phyloP scores from a whole-genome alignment of 2,329 filamentous ascomycete genomes.

The Cadophora luteo-olivacea region DNA sequence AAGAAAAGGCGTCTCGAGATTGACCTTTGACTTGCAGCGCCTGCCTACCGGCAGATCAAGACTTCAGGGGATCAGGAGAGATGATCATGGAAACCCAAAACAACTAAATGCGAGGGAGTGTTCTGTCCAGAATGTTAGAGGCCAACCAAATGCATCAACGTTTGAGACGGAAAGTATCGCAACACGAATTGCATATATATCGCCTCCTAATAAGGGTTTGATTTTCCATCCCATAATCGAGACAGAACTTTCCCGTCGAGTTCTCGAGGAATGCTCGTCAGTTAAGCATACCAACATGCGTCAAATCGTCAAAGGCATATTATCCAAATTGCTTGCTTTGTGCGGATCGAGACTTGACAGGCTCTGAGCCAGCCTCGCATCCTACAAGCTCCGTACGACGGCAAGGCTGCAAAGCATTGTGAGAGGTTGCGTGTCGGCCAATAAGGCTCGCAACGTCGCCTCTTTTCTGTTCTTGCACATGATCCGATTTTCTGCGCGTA shows the following conservation, averaged over 20 bases:
- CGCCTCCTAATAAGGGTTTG: background rate
- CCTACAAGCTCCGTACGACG: background rate
- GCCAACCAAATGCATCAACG: background rate
- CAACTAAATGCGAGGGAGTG: background rate
- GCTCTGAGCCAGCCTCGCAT: slow-evolving; percentile 8
- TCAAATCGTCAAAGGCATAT: background rate
- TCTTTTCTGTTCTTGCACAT: background rate
- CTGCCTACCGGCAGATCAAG: background rate
- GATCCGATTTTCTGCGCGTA: slow-evolving; percentile 2
- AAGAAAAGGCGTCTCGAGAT: background rate
- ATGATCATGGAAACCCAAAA: background rate
- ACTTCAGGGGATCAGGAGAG: background rate
- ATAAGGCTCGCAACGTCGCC: background rate
- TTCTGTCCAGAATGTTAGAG: too few species aligned
- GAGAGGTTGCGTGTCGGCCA: background rate
- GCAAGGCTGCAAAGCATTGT: background rate
- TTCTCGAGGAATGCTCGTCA: background rate
- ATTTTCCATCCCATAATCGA: background rate
- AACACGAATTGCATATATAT: background rate
- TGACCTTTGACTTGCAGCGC: background rate
- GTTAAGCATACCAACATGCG: background rate
- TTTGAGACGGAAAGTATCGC: background rate
- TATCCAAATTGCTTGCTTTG: slow-evolving; percentile 14
- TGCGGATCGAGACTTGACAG: slow-evolving; percentile 10
- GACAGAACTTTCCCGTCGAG: background rate